These are phyloP conservation scores for Neonectria ditissima DNA, from an alignment of 2,329 filamentous ascomycete genomes.

Conservation along the genomic window DNA sequence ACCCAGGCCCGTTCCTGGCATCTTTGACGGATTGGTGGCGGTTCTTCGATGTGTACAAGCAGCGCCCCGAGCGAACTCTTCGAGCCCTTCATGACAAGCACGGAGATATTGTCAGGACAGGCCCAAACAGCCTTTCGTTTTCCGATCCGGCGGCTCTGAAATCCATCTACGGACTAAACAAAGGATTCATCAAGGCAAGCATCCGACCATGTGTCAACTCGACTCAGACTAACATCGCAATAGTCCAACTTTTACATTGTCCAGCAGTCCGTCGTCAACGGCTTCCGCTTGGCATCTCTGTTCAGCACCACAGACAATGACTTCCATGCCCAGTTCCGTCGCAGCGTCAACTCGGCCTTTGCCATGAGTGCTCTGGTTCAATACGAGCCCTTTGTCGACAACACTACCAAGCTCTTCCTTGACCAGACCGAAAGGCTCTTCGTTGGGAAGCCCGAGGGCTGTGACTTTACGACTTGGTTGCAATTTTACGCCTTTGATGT, in stretches of 20 bases:
- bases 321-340: constrained; percentile 80
- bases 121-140: constrained; percentile 80
- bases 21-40: constrained; percentile 77
- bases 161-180: constrained; percentile 84
- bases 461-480: constrained; percentile 77
- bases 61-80: constrained; percentile 74
- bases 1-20: constrained; percentile 78
- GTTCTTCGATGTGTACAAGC: constrained; percentile 74
- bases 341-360: constrained; percentile 81
- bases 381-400: constrained; percentile 85
- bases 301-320: constrained; percentile 82
- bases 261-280: constrained; percentile 78
- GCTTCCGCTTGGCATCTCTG: constrained; percentile 75
- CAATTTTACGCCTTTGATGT: constrained; percentile 88
- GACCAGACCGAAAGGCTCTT: constrained; percentile 69
- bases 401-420: constrained; percentile 78
- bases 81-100: constrained; percentile 75
- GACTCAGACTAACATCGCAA: constrained; percentile 58
- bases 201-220: not conserved
- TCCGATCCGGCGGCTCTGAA: constrained; percentile 79
- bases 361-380: constrained; percentile 81
- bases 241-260: constrained; percentile 86
- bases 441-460: constrained; percentile 52
- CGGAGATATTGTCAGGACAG: constrained; percentile 80
- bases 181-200: constrained; percentile 79